Conservation (phyloP, 2,329 filamentous ascomycete species). For the Chaetomium sp. region DNA sequence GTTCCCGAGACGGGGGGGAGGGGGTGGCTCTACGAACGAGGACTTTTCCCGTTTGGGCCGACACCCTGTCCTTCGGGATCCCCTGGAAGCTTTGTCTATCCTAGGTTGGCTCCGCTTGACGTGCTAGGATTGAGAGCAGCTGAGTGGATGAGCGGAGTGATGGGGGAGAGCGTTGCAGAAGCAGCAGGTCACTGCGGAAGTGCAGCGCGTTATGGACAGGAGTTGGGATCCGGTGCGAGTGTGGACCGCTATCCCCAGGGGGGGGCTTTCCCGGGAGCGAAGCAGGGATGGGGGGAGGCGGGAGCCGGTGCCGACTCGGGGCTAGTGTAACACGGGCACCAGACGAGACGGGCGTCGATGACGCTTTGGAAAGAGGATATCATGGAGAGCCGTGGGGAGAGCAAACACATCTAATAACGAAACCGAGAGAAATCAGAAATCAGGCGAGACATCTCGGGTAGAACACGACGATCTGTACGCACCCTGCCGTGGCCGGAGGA, state of each 20-base stretch:
- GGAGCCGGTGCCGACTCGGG: slow-evolving; percentile 19
- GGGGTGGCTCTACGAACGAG: slow-evolving; percentile 23
- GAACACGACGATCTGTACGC: background rate
- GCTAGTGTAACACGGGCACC: slow-evolving; percentile 23
- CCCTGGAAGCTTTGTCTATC: slow-evolving; percentile 6
- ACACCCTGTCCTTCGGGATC: slow-evolving; percentile 12
- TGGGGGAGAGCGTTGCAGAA: background rate
- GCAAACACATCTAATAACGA: background rate
- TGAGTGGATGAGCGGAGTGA: slow-evolving; percentile 7
- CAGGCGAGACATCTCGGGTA: background rate
- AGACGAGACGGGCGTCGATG: slow-evolving; percentile 18
- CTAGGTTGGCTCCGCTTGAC: slow-evolving; percentile 23
- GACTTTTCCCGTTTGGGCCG: slow-evolving; percentile 25
- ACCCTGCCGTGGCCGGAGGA: background rate
- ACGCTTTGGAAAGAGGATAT: background rate
- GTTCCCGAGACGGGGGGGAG: slow-evolving; percentile 18
- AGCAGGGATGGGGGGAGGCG: slow-evolving; percentile 8
- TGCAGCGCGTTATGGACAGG: slow-evolving; percentile 18
- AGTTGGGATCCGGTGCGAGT: slow-evolving; percentile 5
- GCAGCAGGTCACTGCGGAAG: slow-evolving; percentile 13
- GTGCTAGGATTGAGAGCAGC: slow-evolving; percentile 15
- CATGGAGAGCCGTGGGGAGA: background rate
- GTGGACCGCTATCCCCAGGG: slow-evolving; percentile 18
- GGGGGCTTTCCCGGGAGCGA: slow-evolving; percentile 10
- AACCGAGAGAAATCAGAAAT: background rate